Evolutionary conservation across 2,329 filamentous ascomycete genomes (phyloP).

Genomic region (Neospermospora avenae): DNA sequence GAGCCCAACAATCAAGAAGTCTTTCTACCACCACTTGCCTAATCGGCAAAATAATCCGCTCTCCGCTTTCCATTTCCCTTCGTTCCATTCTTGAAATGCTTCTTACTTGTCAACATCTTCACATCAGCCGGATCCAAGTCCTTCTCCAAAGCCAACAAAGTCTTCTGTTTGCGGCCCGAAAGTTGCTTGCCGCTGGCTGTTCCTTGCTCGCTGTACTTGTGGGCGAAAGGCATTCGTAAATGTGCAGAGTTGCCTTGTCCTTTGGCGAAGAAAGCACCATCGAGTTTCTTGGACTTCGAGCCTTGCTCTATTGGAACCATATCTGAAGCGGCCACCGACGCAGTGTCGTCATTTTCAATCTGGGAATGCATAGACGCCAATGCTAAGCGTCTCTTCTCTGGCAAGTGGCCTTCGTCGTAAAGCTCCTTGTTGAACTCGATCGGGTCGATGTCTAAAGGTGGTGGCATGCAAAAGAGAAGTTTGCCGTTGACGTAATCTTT

Average conservation of each 20-base stretch:
- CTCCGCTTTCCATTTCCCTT: conserved; percentile 49
- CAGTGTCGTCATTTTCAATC: conserved; percentile 38
- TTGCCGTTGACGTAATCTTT: conserved; percentile 99
- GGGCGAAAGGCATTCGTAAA: conserved; percentile 77
- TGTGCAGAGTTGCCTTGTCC: conserved; percentile 61
- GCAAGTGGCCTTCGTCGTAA: conserved; percentile 79
- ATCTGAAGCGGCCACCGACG: conserved; percentile 45
- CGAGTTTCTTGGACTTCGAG: conserved; percentile 71
- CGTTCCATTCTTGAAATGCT: conserved; percentile 84
- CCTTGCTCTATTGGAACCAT: conserved; percentile 55
- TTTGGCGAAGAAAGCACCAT: conserved; percentile 84
- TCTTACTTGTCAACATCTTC: conserved; percentile 67
- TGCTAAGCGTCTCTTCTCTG: conserved; percentile 71
- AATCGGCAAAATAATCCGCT: conserved; percentile 37
- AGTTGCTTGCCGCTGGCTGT: conserved; percentile 61
- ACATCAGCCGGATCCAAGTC: conserved; percentile 81
- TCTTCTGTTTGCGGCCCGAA: conserved; percentile 77
- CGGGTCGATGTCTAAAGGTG: conserved; percentile 69
- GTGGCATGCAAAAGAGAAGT: conserved; percentile 86
- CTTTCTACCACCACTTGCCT: conserved; percentile 9
- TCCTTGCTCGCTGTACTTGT: conserved; percentile 85
- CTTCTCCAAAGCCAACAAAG: conserved; percentile 79
- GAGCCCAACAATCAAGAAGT: conserved; percentile 1
- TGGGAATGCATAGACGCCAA: conserved; percentile 44
- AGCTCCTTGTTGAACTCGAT: conserved; percentile 83